Conservation (phyloP, 2,329 filamentous ascomycete genomes). For the Triangularia verruculosa region DNA sequence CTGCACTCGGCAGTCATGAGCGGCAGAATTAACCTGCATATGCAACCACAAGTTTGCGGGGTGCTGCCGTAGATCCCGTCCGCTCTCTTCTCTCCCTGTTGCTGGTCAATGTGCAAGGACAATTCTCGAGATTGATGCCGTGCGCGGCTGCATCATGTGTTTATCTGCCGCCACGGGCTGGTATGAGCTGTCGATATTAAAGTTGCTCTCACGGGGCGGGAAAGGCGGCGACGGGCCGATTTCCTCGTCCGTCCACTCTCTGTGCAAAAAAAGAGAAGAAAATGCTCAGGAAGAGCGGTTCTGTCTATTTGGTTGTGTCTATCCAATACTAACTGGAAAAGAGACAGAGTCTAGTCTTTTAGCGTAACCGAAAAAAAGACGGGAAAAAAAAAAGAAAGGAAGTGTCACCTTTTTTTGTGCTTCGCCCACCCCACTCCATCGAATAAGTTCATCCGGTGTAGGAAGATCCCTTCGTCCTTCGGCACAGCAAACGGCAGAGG, state of each 20-base stretch:
- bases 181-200: slow-evolving; percentile 1
- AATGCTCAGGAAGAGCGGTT: too few species aligned
- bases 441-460: neutral
- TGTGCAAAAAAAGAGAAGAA: too few species aligned
- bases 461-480: neutral
- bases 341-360: neutral
- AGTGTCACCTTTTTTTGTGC: neutral
- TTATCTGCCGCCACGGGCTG: neutral
- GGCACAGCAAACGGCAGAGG: neutral
- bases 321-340: neutral
- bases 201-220: neutral
- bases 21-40: slow-evolving; percentile 14
- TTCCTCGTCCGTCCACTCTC: neutral
- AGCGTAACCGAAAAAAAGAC: neutral
- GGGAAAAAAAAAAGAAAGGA: neutral
- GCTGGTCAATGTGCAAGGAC: neutral
- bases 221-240: neutral
- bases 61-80: neutral
- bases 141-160: too few species aligned
- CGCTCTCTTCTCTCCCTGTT: neutral
- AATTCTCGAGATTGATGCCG: slow-evolving; percentile 17
- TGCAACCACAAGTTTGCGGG: slow-evolving; percentile 1
- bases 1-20: neutral
- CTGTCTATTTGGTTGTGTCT: slow-evolving; percentile 1
- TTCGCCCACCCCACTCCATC: neutral